Evolutionary conservation across 2,329 filamentous ascomycete genomes (phyloP), one percentile per base, ranked within the genome.

Genomic region (Phyllosticta capitalensis): DNA sequence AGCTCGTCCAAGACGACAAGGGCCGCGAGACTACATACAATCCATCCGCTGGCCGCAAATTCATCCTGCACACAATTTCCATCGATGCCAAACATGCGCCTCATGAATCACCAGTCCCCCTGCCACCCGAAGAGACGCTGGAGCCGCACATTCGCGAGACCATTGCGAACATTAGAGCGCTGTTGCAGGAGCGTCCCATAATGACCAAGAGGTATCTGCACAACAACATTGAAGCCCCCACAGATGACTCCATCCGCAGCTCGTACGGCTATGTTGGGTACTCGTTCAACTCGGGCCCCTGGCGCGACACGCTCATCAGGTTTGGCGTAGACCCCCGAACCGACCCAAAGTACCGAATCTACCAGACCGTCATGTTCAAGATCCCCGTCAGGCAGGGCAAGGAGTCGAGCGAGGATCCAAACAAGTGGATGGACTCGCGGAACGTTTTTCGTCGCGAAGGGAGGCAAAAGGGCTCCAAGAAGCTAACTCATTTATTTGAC

Each of bases 221-320:
- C 66, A 96, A 96, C 72, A 80, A 82, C 56, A 78, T 96, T 28
- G 73, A 74, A 33, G 73, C 75, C 63, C 76, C 79, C 54, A 78
- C 79, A 61, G 77, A 79, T 24, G 77, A 79, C 57, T 73, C 77
- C 19, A 75, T 96, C 62, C 88, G 90, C 66, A 82, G 87, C 68
- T 89, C 89, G 53, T 82, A 92, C 56, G 88, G 90, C 63, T 92
- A 94, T 67, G 85, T 90, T 4, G 91, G 89, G 9, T 99, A 96
- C 74, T 90, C 92, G 73, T 96, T 97, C 79, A 87, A 88, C 61
- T 90, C 88, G 21, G 94, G 94, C 0, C 92, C 94, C 0, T 99
- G 90, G 88, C 83, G 90, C 63, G 92, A 97, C 71, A 86, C 89
- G 2, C 84, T 96, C 58, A 84, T 96, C 63, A 85, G 82, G 53